A percentile compares a stretch with the other conserved stretches of the same genome.
Conservation (phyloP, 192 early-diverging fungal genomes). For the Physocladia obscura region DNA sequence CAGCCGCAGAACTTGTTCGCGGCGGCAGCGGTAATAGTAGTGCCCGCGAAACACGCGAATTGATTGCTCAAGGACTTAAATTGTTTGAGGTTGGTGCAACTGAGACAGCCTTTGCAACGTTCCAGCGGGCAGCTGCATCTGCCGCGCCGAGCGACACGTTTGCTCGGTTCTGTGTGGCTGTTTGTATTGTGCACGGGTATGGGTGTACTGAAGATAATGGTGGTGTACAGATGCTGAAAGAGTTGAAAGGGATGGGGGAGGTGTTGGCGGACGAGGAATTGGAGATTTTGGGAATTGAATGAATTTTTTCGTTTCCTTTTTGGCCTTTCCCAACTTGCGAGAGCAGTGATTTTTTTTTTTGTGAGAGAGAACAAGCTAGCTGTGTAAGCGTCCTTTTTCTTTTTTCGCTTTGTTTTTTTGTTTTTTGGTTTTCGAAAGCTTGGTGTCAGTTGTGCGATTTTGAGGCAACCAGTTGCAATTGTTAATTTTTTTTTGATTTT, state of each 20-base stretch:
- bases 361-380: neutral
- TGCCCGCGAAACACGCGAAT: neutral
- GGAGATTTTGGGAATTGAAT: neutral
- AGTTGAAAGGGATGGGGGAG: slow-evolving; percentile 3
- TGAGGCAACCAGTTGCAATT: neutral
- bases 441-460: neutral
- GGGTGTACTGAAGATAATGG: neutral
- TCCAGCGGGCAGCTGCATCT: neutral
- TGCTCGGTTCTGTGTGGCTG: slow-evolving; percentile 14
- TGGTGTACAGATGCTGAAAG: slow-evolving; percentile 8
- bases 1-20: neutral
- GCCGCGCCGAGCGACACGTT: neutral
- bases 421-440: neutral
- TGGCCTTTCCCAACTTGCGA: neutral
- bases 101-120: slow-evolving; percentile 19
- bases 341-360: slow-evolving; percentile 3
- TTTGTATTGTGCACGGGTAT: slow-evolving; percentile 17
- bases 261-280: slow-evolving; percentile 5
- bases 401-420: neutral
- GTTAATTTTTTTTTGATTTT: neutral
- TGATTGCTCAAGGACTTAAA: neutral
- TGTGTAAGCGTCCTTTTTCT: neutral
- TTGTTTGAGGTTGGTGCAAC: slow-evolving; percentile 26
- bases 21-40: neutral
- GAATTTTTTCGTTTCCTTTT: neutral